phyloP scores from a whole-genome alignment of 2,329 filamentous ascomycete species.

The Pyricularia grisea region DNA sequence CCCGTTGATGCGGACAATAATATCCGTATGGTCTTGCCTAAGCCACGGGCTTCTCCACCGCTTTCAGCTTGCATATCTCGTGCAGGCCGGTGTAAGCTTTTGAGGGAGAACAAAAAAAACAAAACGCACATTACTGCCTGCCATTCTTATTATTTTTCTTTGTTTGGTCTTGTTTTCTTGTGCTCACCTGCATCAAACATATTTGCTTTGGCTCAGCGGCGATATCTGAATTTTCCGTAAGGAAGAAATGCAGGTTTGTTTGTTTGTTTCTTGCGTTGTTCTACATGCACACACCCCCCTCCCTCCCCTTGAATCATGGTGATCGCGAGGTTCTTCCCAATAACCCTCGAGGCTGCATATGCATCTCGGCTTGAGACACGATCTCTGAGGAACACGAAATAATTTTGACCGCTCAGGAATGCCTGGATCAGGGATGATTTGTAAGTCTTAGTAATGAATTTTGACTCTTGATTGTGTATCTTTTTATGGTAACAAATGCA shows the following conservation, averaged over 20 bases:
- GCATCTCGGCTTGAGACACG: neutral
- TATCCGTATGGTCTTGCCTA: neutral
- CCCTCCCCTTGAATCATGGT: neutral
- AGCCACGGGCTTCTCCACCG: neutral
- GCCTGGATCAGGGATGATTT: neutral
- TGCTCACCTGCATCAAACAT: neutral
- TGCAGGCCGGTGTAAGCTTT: neutral
- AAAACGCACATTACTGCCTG: too few species aligned
- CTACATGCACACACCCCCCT: too few species aligned
- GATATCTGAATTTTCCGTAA: neutral
- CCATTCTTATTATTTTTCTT: too few species aligned
- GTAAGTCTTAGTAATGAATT: neutral
- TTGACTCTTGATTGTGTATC: neutral
- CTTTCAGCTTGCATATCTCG: neutral
- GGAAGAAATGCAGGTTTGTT: neutral
- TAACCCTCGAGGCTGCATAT: neutral
- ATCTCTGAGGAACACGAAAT: neutral
- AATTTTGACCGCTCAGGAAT: neutral
- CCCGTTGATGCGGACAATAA: neutral
- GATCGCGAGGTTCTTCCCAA: neutral
- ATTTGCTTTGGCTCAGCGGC: neutral
- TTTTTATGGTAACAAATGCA: neutral
- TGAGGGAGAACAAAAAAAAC: too few species aligned
- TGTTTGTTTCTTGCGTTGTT: too few species aligned
- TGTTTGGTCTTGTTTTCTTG: neutral